Base-by-base conservation (phyloP, 106 monocot genomes). In the Agapanthus africanus region DNA sequence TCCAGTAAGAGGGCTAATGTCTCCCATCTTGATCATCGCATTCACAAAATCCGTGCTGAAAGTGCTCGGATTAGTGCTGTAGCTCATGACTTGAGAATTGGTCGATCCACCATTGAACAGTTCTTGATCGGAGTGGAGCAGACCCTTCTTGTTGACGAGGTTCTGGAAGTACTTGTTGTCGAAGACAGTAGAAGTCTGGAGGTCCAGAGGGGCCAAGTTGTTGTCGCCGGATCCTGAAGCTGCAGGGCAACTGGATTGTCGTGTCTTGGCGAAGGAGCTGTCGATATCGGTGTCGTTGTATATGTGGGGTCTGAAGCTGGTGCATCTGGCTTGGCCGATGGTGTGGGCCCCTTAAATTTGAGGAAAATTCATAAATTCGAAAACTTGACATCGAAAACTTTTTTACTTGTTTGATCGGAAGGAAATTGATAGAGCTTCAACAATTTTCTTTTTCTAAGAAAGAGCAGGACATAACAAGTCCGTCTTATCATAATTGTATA, bases 91-190 rank as follows among this genome's bases (percentile, higher is more conserved):
- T 35, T 73, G 84, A 6, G 80, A 73, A 59, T 87, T 82, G 3
- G 94, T 87, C 0, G 90, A 77, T 2, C 87, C 94, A 2, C 72
- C 74, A 31, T 73, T 87, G 79, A 77, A 90, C 25, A 94, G 74
- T 80, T 90, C 73, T 49, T 94, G 94, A 44, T 94, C 93, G 7
- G 93, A 93, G 59, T 93, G 93, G 56, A 93, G 88, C n/a, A 93
- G 86, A 3, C 88, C 93, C 44, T 79, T 81, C 21, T 59, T 47
- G 56, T 11, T 60, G 41, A 93, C 33, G 10, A 83, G 83, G 59
- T 93, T 93, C 68, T 75, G 80, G 75, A 52, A 93, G 76, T 93
- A 93, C 70, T 59, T 60, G 73, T 83, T 83, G 72, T 93, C 89
- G 67, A 93, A 93, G 51, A 23, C 10, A 0, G 59, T 83, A 13